phyloP scores from a whole-genome alignment of 2,329 filamentous ascomycete species.

The Truncatella angustata region DNA sequence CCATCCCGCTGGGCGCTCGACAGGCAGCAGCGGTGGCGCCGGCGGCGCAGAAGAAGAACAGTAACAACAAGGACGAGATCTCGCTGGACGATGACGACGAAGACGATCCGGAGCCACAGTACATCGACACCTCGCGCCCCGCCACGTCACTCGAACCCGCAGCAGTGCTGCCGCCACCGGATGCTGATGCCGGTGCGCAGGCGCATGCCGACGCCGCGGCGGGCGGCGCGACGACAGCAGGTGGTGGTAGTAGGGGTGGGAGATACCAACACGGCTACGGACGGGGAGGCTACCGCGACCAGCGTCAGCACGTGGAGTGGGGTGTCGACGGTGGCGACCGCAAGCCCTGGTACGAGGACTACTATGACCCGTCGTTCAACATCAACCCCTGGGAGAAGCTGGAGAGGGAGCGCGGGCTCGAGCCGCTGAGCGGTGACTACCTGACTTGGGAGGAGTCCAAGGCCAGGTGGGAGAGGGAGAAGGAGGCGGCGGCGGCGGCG shows the following conservation, averaged over 20 bases:
- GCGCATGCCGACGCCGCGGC: slow-evolving; percentile 26
- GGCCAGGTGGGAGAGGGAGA: slow-evolving; percentile 8
- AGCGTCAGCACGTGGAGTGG: slow-evolving; percentile 15
- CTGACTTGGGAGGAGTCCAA: slow-evolving; percentile 31
- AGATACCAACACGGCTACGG: slow-evolving; percentile 6
- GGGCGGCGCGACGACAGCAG: slow-evolving; percentile 11
- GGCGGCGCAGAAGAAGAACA: neutral
- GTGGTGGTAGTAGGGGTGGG: no score
- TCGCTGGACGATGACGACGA: slow-evolving; percentile 29
- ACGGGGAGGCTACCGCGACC: slow-evolving; percentile 12
- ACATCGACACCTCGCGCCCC: slow-evolving; percentile 31
- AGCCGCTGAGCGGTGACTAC: slow-evolving; percentile 44
- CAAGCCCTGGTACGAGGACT: slow-evolving; percentile 61
- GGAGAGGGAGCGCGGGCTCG: slow-evolving; percentile 45
- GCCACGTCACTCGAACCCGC: neutral
- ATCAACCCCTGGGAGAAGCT: slow-evolving; percentile 69
- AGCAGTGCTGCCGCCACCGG: slow-evolving; percentile 17
- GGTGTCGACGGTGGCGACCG: slow-evolving; percentile 32
- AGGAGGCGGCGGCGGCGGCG: no score
- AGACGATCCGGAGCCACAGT: slow-evolving; percentile 25
- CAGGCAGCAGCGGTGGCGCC: neutral
- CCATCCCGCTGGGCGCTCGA: slow-evolving; percentile 21
- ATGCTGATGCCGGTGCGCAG: slow-evolving; percentile 18
- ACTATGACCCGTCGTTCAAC: slow-evolving; percentile 68
- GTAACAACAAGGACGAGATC: slow-evolving; percentile 44